A percentile compares a stretch with the other conserved stretches of the same genome.
Evolutionary conservation across 2,329 filamentous ascomycete genomes (phyloP).

Genomic region (Pseudocercospora musae): DNA sequence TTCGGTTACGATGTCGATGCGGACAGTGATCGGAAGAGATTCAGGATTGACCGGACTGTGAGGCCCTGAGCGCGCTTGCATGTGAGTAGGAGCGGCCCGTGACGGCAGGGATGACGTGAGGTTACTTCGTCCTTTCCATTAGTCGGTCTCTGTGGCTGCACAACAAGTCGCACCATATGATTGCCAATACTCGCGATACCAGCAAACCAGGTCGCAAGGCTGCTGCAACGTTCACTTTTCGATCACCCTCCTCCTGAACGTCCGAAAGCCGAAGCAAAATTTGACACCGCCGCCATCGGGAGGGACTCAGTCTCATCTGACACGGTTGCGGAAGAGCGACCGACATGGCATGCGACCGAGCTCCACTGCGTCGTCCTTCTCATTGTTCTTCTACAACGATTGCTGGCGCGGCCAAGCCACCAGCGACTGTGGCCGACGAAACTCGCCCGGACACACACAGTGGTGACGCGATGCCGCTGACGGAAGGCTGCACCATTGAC

Average conservation of each 20-base stretch:
- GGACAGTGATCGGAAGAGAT: conserved; percentile 17
- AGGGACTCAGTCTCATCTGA: not conserved
- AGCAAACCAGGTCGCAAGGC: not conserved
- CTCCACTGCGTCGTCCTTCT: not conserved
- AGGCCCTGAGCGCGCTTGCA: conserved; percentile 16
- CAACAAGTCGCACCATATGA: not conserved
- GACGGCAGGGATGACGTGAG: not conserved
- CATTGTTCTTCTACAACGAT: not conserved
- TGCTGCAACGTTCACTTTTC: not conserved
- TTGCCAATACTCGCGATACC: not conserved
- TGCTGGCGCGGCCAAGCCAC: not conserved
- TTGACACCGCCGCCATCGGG: not conserved
- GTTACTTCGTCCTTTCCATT: not conserved
- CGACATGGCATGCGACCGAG: not conserved
- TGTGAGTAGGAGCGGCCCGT: not conserved
- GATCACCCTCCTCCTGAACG: not conserved
- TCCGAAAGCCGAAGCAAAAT: not conserved
- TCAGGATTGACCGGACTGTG: conserved; percentile 29
- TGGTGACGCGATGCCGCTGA: not conserved
- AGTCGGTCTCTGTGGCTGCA: not conserved
- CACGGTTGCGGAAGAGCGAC: not conserved
- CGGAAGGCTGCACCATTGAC: not conserved
- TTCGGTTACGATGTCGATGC: conserved; percentile 39
- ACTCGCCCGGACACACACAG: not conserved
- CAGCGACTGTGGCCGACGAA: not conserved